These are phyloP conservation scores for Kalmanozyma brasiliensis DNA, from an alignment of 1,284 basidiomycete genomes.

Conservation along the genomic window DNA sequence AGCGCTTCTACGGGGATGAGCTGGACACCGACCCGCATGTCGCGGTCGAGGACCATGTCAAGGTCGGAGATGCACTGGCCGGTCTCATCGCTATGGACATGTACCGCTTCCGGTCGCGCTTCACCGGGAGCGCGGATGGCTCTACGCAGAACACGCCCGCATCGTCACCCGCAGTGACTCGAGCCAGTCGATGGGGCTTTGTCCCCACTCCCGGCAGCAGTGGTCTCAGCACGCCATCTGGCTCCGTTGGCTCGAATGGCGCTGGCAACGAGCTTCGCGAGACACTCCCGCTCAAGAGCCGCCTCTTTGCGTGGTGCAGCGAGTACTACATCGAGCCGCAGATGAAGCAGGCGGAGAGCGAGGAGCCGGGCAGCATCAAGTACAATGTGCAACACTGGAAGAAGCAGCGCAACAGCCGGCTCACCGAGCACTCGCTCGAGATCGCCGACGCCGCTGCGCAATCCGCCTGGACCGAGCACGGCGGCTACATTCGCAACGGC, in stretches of 20 bases:
- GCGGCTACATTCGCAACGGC: constrained; percentile 77
- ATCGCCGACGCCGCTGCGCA: constrained; percentile 79
- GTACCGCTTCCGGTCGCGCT: constrained; percentile 54
- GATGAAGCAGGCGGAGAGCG: constrained; percentile 79
- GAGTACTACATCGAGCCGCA: constrained; percentile 97
- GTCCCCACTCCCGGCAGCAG: constrained; percentile 35
- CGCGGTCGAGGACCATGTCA: constrained; percentile 43
- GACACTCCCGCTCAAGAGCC: constrained; percentile 84
- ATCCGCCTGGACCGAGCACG: constrained; percentile 80
- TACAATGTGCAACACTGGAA: constrained; percentile 98
- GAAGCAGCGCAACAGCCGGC: constrained; percentile 86
- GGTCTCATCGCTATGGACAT: constrained; percentile 64
- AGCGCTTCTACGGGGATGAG: constrained; percentile 35
- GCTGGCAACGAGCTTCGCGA: constrained; percentile 59
- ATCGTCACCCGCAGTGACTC: constrained; percentile 40
- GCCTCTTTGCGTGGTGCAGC: constrained; percentile 93
- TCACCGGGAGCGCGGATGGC: constrained; percentile 27
- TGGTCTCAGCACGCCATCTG: constrained; percentile 31
- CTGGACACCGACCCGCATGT: constrained; percentile 31
- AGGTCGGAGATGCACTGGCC: constrained; percentile 58
- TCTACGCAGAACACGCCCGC: constrained; percentile 48
- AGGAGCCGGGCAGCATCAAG: constrained; percentile 91
- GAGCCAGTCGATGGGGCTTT: constrained; percentile 42
- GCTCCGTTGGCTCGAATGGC: constrained; percentile 25
- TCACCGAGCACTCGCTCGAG: constrained; percentile 76